Percentiles rank a stretch among this genome's conserved stretches.
These are phyloP conservation scores for Lecanicillium sp. DNA, from an alignment of 2,329 filamentous ascomycete species.

Conservation along the genomic window DNA sequence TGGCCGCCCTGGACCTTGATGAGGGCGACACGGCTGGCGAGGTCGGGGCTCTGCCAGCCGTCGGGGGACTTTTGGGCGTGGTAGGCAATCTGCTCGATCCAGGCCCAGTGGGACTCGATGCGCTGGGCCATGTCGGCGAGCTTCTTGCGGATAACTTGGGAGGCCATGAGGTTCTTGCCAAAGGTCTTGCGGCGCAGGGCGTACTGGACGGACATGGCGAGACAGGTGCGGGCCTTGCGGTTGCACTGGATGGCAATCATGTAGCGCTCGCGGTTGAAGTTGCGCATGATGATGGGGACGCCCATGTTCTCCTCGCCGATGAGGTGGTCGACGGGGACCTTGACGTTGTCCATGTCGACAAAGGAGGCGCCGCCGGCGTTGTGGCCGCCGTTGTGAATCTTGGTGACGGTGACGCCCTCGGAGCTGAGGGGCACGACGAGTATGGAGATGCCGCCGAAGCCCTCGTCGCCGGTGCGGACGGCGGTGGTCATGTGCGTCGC, in stretches of 20 bases:
- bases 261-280: slow-evolving; percentile 53
- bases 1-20: slow-evolving; percentile 40
- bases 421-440: slow-evolving; percentile 45
- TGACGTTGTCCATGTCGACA: slow-evolving; percentile 46
- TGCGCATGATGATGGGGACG: slow-evolving; percentile 50
- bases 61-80: slow-evolving; percentile 29
- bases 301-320: slow-evolving; percentile 46
- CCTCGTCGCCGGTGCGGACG: slow-evolving; percentile 48
- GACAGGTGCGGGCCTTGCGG: slow-evolving; percentile 47
- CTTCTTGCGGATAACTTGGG: slow-evolving; percentile 53
- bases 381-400: slow-evolving; percentile 58
- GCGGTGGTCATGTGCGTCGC: slow-evolving; percentile 55
- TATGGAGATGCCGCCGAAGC: slow-evolving; percentile 45
- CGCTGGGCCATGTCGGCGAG: slow-evolving; percentile 50
- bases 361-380: slow-evolving; percentile 54
- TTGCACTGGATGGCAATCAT: slow-evolving; percentile 49
- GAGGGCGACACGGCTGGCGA: slow-evolving; percentile 22
- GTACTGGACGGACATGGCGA: slow-evolving; percentile 43
- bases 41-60: slow-evolving; percentile 21
- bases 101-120: slow-evolving; percentile 53
- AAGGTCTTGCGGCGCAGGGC: slow-evolving; percentile 48
- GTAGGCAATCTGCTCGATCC: slow-evolving; percentile 52
- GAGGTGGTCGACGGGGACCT: slow-evolving; percentile 43
- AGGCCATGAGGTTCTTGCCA: slow-evolving; percentile 48
- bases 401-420: slow-evolving; percentile 38